Conservation (phyloP, 345 rosid species). For the Brassica cretica region DNA sequence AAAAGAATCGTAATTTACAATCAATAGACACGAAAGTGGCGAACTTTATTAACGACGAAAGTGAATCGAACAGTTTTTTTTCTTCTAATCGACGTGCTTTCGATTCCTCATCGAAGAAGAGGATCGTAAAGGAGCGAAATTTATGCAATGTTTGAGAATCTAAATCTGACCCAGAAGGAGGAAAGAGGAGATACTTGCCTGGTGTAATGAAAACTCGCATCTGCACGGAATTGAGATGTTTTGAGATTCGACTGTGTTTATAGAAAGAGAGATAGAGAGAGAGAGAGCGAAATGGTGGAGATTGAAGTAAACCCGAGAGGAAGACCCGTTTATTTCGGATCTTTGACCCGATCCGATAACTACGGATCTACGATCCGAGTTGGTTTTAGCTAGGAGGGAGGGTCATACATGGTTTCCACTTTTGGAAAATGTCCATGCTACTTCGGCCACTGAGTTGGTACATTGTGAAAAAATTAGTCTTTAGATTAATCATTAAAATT, state of each 20-base stretch:
- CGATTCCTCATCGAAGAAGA: not conserved
- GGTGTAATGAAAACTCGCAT: not conserved
- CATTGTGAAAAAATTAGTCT: not conserved
- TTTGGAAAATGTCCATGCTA: not conserved
- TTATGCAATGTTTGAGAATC: not conserved
- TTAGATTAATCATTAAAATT: not conserved
- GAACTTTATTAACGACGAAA: not conserved
- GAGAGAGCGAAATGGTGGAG: not conserved
- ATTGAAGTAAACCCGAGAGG: not conserved
- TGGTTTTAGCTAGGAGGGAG: not conserved
- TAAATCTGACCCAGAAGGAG: not conserved
- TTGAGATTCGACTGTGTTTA: slow-evolving; percentile 8
- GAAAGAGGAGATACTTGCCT: not conserved
- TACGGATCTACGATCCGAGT: slow-evolving; percentile 13
- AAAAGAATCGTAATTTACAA: not conserved
- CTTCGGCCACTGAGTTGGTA: not conserved
- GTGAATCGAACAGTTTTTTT: not conserved
- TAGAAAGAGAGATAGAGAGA: not conserved
- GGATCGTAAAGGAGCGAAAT: not conserved
- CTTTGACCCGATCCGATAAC: slow-evolving; percentile 22
- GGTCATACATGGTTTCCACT: not conserved
- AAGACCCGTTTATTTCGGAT: not conserved
- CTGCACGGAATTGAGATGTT: not conserved
- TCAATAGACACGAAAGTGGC: not conserved
- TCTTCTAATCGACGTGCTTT: not conserved